Evolutionary conservation across 179 eudicot species (phyloP).

Genomic region (Dionaea muscipula): DNA sequence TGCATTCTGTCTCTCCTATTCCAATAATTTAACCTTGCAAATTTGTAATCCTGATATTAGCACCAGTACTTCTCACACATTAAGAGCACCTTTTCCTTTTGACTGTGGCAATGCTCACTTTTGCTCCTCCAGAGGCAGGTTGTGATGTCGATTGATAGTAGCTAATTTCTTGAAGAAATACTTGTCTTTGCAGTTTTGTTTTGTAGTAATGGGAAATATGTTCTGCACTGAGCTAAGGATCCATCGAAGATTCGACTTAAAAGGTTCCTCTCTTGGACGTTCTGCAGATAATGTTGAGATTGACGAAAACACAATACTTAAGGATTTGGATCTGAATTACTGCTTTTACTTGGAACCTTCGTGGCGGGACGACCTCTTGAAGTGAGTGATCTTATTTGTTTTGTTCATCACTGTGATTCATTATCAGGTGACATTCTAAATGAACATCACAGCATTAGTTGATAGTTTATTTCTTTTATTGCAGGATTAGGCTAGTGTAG

Average conservation of each 20-base stretch:
- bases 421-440: not conserved
- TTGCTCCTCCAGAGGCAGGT: too few species aligned
- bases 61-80: too few species aligned
- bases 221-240: slow-evolving; percentile 95
- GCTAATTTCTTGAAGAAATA: slow-evolving; percentile 12
- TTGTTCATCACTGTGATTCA: slow-evolving; percentile 1
- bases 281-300: slow-evolving; percentile 90
- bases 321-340: slow-evolving; percentile 86
- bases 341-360: slow-evolving; percentile 90
- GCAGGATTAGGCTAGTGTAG: too few species aligned
- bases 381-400: slow-evolving; percentile 36
- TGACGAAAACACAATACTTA: slow-evolving; percentile 88
- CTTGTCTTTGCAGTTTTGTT: slow-evolving; percentile 63
- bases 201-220: slow-evolving; percentile 99
- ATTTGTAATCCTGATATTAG: slow-evolving; percentile 4
- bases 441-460: not conserved
- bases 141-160: too few species aligned
- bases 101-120: not conserved
- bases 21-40: not conserved
- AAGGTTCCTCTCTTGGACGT: slow-evolving; percentile 93
- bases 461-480: not conserved
- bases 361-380: slow-evolving; percentile 66
- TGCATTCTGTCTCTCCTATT: not conserved
- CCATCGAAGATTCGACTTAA: slow-evolving; percentile 85
- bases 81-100: too few species aligned